Evolutionary conservation across 2,329 filamentous ascomycete species (phyloP).

Genomic region (Monosporascus sp.): DNA sequence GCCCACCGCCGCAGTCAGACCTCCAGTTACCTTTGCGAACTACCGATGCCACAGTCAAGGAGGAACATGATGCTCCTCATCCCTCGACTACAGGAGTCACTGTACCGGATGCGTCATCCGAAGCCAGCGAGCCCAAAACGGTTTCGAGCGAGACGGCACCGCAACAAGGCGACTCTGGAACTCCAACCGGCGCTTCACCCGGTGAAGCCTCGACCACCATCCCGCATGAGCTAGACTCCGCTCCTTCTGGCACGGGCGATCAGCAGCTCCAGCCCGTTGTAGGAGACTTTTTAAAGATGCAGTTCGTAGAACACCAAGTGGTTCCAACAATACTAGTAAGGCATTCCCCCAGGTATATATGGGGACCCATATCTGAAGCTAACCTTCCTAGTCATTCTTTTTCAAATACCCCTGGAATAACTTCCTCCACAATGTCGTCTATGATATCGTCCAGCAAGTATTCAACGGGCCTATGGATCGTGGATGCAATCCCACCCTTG

Average conservation of each 20-base stretch:
- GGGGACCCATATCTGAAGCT: constrained; percentile 4
- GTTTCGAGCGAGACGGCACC: constrained; percentile 1
- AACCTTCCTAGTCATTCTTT: constrained; percentile 72
- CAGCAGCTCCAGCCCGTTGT: constrained; percentile 64
- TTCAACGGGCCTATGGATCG: constrained; percentile 98
- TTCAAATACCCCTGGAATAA: constrained; percentile 99
- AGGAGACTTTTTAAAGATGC: constrained; percentile 89
- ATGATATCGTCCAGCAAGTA: constrained; percentile 97
- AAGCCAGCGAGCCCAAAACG: not conserved
- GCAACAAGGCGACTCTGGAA: constrained; percentile 1
- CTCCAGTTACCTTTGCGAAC: not conserved
- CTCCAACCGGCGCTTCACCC: constrained; percentile 9
- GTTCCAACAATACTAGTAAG: constrained; percentile 92
- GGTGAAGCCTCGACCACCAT: constrained; percentile 25
- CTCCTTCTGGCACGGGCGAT: constrained; percentile 10
- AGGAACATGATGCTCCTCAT: not conserved
- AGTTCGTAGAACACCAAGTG: constrained; percentile 90
- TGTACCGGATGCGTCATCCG: not conserved
- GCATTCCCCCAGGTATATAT: not conserved
- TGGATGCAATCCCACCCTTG: constrained; percentile 83
- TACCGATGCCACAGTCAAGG: not conserved
- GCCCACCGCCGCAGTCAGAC: not conserved
- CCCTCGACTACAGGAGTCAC: not conserved
- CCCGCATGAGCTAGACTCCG: constrained; percentile 14
- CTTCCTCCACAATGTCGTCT: constrained; percentile 97